phyloP scores from a whole-genome alignment of 192 early-diverging fungal species.

The Backusella morwellensis region DNA sequence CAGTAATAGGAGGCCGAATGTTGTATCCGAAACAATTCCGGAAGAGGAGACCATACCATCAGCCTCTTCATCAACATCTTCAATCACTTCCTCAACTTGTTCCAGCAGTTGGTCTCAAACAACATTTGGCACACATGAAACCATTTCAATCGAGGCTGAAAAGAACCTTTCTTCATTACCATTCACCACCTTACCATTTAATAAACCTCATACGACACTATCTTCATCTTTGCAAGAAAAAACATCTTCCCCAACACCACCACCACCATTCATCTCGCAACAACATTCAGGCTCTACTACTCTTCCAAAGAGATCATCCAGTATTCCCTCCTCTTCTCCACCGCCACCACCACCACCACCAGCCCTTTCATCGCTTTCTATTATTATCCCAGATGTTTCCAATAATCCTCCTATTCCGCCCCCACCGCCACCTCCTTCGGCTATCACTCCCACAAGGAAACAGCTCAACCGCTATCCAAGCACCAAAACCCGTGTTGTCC shows the following conservation, averaged over 20 bases:
- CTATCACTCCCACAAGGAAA: constrained; percentile 23
- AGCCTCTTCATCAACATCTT: neutral
- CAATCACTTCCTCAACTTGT: neutral
- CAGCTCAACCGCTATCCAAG: constrained; percentile 19
- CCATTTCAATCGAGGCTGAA: neutral
- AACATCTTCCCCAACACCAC: neutral
- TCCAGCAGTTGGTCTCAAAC: neutral
- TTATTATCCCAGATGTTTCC: neutral
- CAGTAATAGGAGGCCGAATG: neutral
- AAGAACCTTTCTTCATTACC: neutral
- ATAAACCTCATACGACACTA: neutral
- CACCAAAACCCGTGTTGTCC: constrained; percentile 25
- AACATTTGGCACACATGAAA: neutral
- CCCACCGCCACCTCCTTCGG: neutral
- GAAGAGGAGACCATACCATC: neutral
- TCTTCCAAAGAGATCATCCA: neutral
- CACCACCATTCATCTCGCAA: neutral
- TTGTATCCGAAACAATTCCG: neutral
- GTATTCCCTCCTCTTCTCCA: neutral
- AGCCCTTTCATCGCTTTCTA: constrained; percentile 20
- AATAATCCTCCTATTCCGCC: neutral
- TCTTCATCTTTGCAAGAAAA: constrained; percentile 14
- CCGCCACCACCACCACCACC: constrained; percentile 9
- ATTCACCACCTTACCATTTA: neutral
- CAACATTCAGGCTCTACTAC: neutral